Conservation (phyloP, 768 basidiomycete genomes). For the Rhodocollybia butyracea region DNA sequence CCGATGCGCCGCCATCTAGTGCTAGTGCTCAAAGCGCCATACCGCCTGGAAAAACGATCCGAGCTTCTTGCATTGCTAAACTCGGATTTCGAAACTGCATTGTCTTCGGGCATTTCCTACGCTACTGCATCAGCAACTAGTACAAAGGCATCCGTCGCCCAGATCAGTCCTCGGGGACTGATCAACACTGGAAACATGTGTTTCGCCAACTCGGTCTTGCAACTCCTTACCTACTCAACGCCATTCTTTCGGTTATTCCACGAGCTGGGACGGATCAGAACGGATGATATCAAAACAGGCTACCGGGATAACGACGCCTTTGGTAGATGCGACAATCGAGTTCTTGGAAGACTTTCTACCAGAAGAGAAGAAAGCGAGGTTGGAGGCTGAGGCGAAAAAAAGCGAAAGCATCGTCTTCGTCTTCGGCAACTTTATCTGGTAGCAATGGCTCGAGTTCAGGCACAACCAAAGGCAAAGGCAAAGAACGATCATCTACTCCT, state of each 20-base stretch:
- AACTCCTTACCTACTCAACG: constrained; percentile 82
- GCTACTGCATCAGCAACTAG: constrained; percentile 16
- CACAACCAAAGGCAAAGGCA: constrained; percentile 33
- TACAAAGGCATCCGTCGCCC: not conserved
- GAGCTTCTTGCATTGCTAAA: constrained; percentile 57
- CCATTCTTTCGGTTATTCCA: constrained; percentile 79
- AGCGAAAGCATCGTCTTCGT: not conserved
- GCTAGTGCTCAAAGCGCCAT: constrained; percentile 22
- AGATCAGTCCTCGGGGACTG: constrained; percentile 70
- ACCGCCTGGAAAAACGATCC: constrained; percentile 35
- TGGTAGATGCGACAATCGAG: constrained; percentile 64
- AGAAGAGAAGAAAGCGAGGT: constrained; percentile 24
- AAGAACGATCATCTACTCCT: constrained; percentile 15
- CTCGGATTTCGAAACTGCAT: constrained; percentile 23
- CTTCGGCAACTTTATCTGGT: not conserved
- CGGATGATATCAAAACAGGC: constrained; percentile 16
- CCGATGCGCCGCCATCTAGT: constrained; percentile 26
- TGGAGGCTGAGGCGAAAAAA: constrained; percentile 18
- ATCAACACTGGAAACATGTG: constrained; percentile 97
- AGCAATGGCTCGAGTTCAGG: not conserved
- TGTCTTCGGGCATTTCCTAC: not conserved
- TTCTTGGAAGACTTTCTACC: constrained; percentile 72
- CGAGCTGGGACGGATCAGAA: constrained; percentile 52
- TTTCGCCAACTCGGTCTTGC: constrained; percentile 93
- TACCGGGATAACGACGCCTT: constrained; percentile 33